A percentile compares a stretch with the other conserved stretches of the same genome.
These are phyloP conservation scores for Endoconidiophora polonica DNA, from an alignment of 2,329 filamentous ascomycete species.

Conservation along the genomic window DNA sequence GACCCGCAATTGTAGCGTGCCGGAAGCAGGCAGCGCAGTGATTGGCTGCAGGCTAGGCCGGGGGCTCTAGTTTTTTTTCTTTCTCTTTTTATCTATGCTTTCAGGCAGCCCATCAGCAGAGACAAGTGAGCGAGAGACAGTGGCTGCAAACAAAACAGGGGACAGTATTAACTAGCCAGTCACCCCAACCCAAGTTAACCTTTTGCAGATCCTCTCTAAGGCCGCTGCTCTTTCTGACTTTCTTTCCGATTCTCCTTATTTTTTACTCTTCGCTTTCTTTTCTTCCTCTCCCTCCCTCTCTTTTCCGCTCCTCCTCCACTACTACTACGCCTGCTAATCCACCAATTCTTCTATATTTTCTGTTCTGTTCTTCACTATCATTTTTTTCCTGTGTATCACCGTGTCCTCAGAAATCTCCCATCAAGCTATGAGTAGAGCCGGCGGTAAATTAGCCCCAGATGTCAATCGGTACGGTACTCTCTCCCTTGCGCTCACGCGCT, in stretches of 20 bases:
- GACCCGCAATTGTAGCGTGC: too few relatives aligned
- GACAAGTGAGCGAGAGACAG: background rate
- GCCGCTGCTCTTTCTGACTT: background rate
- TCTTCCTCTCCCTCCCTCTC: constrained; percentile 5
- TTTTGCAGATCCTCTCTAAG: constrained; percentile 3
- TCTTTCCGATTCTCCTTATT: background rate
- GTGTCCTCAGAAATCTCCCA: background rate
- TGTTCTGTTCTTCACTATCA: background rate
- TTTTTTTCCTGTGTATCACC: background rate
- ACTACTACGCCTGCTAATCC: background rate
- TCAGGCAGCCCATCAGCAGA: too few relatives aligned
- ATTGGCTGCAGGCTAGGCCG: too few relatives aligned
- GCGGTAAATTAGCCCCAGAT: constrained; percentile 95
- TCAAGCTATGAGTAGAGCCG: constrained; percentile 92
- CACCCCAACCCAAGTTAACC: background rate
- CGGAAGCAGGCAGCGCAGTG: too few relatives aligned
- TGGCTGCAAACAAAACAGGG: too few relatives aligned
- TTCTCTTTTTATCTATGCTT: too few relatives aligned
- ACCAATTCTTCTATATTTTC: background rate
- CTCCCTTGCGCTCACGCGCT: background rate
- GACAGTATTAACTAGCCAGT: background rate
- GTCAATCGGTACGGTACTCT: constrained; percentile 71
- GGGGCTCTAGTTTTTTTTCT: too few relatives aligned
- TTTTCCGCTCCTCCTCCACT: background rate
- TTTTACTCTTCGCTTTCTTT: constrained; percentile 1